A percentile compares a stretch with the other conserved stretches of the same genome.
Evolutionary conservation across 1,284 basidiomycete genomes (phyloP).

Genomic region (Leccinum pallidistipes): DNA sequence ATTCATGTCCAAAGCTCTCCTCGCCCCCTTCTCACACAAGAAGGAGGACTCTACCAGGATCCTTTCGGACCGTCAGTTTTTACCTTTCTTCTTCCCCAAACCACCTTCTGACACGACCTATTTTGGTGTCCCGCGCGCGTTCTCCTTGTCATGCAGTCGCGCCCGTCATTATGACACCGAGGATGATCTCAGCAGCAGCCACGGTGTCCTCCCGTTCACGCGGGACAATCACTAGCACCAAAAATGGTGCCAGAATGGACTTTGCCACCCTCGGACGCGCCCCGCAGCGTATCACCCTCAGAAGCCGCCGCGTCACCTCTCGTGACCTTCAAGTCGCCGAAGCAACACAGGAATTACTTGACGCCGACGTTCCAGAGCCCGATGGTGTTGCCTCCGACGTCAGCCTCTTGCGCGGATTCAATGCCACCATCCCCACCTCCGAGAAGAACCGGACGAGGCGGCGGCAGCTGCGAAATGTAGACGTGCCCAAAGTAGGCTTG

Average conservation of each 20-base stretch:
- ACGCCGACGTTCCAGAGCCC: constrained; percentile 67
- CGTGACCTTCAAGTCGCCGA: constrained; percentile 84
- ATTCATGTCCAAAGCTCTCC: constrained; percentile 61
- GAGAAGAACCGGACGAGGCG: constrained; percentile 75
- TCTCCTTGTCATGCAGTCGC: constrained; percentile 58
- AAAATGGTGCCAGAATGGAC: constrained; percentile 48
- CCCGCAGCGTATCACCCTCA: constrained; percentile 65
- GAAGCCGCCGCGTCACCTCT: constrained; percentile 69
- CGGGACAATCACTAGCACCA: constrained; percentile 38
- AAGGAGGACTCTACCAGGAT: constrained; percentile 69
- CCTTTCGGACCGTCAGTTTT: constrained; percentile 64
- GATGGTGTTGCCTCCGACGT: constrained; percentile 64
- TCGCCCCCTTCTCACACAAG: constrained; percentile 65
- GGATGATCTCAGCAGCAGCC: constrained; percentile 69
- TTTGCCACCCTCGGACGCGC: constrained; percentile 74
- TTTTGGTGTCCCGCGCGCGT: neutral
- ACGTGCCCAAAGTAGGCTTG: constrained; percentile 73
- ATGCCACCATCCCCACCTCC: constrained; percentile 88
- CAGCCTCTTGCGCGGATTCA: constrained; percentile 83
- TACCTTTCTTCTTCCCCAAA: neutral
- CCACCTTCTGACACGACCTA: neutral
- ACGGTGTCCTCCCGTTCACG: constrained; percentile 57
- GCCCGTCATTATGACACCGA: constrained; percentile 87
- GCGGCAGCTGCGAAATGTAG: constrained; percentile 78
- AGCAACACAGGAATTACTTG: constrained; percentile 76